phyloP scores from a whole-genome alignment of 805 yeast genomes.

The Wickerhamomyces strasburgensis region DNA sequence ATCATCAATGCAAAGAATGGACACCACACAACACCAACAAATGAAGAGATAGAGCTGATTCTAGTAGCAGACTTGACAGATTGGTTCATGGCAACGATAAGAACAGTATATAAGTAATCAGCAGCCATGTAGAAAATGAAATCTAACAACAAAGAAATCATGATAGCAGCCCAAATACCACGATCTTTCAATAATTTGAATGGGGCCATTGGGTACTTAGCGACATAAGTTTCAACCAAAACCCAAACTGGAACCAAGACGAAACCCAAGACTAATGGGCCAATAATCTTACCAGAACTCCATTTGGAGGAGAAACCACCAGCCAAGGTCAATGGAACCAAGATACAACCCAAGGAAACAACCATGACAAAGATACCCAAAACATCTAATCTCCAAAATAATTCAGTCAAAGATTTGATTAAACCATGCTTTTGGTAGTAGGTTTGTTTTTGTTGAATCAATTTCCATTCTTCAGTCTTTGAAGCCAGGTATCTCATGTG shows the following conservation, averaged over 20 bases:
- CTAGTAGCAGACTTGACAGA: constrained; percentile 57
- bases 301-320: constrained; percentile 56
- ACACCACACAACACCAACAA: constrained; percentile 56
- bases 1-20: constrained; percentile 52
- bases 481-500: constrained; percentile 55
- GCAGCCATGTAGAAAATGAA: constrained; percentile 66
- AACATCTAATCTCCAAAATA: constrained; percentile 63
- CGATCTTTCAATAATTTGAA: constrained; percentile 54
- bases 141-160: constrained; percentile 53
- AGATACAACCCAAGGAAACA: constrained; percentile 54
- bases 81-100: constrained; percentile 59
- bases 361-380: constrained; percentile 55
- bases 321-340: constrained; percentile 72
- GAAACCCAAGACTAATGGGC: constrained; percentile 65
- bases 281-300: constrained; percentile 59
- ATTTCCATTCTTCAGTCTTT: constrained; percentile 46
- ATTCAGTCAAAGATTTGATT: constrained; percentile 27
- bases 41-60: constrained; percentile 54
- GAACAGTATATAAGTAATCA: constrained; percentile 62
- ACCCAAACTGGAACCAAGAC: constrained; percentile 53
- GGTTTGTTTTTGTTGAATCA: constrained; percentile 35
- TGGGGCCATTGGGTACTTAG: constrained; percentile 63
- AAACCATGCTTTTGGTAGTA: constrained; percentile 35
- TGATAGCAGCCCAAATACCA: constrained; percentile 69
- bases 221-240: constrained; percentile 52